Base-by-base conservation (phyloP, 2,329 filamentous ascomycete species). In the Rhynchosporium graminicola region DNA sequence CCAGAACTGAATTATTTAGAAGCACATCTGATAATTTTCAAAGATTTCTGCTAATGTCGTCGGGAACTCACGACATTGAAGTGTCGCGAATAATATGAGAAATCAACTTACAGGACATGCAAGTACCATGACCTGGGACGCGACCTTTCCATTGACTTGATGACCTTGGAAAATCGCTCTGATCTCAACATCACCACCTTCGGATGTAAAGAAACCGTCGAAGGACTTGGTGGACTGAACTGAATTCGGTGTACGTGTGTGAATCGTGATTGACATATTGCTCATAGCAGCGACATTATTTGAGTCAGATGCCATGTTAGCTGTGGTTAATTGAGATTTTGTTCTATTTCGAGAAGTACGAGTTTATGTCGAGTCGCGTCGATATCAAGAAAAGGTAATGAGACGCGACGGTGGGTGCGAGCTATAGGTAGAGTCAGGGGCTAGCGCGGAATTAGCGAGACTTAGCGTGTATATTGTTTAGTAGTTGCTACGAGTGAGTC, bases 51-150 rank as follows among this genome's bases (percentile, higher is more conserved):
- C 10, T 13, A 43, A 5, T 10, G 42, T 43, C 42, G 20, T 20
- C 20, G 20, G 20, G 20, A 20, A 20, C 13, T 12, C 10, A n/a
- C 13, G 13, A 15, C 13, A 15, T 43, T 12, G 7, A n/a, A 43
- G 42, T 15, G 4, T n/a, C 20, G 20, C 20, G 42, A 15, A 5
- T n/a, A 43, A 42, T 15, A 13, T 43, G 42, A n/a, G 13, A 26
- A n/a, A 33, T 45, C 15, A 58, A 38, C 36, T 45, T 45, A 59
- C 46, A 10, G 46, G 46, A n/a, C 57, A 51, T 10, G 57, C 57
- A 3, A 45, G 36, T 3, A 20, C 38, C 36, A 59, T 52, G 9
- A 29, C 20, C 13, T 46, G 26, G 6, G 47, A 36, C 1, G 43
- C 57, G n/a, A 59, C 57, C 26, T 46, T 52, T 13, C 57, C 57